Evolutionary conservation across 305 asterid species (phyloP), one percentile per base, ranked within the genome.

Genomic region (Fraxinus floribunda): DNA sequence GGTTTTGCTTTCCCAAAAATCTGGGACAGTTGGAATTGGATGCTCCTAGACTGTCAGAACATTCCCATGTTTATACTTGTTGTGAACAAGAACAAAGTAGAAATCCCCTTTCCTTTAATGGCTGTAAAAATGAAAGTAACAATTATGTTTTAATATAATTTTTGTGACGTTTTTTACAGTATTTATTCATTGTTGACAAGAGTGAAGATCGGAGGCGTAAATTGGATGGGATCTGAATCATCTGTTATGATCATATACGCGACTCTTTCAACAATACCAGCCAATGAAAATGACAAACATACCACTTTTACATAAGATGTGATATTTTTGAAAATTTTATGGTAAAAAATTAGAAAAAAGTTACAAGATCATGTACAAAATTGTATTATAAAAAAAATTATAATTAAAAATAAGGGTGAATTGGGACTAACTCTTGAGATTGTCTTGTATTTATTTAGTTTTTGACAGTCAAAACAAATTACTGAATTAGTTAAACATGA

Each of bases 21-120:
- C 83, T 77, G 83, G 81, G 81, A 75, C 57, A 75, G 36, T 70
- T 82, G 81, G 86, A 72, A 26, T 70, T 82, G 80, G 86, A 72
- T 36, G 76, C 83, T 71, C 86, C 82, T 73, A 77, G 81, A 73
- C 76, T 75, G 76, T 78, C 86, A 71, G 76, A 87, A 86, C 91
- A 86, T 90, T 75, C 80, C 85, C 83, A 78, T 39, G 5, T 57
- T 84, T 22, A 60, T 78, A 26, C 68, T 55, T 35, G 20, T 29
- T 22, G 52, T 60, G 82, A 75, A 13, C 18, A 32, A 71, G 62
- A 83, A 82, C 57, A 88, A 77, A 79, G 81, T 24, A 78, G 75
- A 84, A 72, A 82, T 30, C 62, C 82, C 16, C 38, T 36, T 66
- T 85, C 77, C 34, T 78, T 62, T 75, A 78, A 71, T 78, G 78